phyloP scores from a whole-genome alignment of 495 filamentous ascomycete genomes.

The Neurospora sp. region DNA sequence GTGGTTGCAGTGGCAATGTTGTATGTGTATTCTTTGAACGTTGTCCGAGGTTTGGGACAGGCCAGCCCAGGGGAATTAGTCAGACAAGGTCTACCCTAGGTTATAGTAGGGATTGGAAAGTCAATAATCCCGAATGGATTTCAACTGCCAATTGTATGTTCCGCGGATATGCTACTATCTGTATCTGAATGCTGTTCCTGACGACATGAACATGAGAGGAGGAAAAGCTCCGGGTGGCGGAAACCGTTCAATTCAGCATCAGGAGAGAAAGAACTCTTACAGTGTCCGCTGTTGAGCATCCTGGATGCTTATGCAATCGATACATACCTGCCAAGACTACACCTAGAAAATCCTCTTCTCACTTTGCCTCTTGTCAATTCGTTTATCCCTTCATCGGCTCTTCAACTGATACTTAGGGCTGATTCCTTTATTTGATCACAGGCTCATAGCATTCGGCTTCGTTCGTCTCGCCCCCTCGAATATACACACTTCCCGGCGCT shows the following conservation, averaged over 20 bases:
- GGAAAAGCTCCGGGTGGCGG: neutral
- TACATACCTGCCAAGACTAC: neutral
- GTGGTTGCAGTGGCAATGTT: neutral
- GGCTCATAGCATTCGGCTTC: neutral
- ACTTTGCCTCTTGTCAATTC: neutral
- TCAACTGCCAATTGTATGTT: neutral
- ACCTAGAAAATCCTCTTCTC: neutral
- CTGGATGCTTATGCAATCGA: neutral
- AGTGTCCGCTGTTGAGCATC: neutral
- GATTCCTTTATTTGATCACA: neutral
- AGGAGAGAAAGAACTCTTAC: neutral
- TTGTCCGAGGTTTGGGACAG: neutral
- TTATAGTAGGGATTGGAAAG: neutral
- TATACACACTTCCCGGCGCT: neutral
- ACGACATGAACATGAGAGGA: neutral
- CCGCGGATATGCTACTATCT: neutral
- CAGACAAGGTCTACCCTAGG: neutral
- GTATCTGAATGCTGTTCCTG: neutral
- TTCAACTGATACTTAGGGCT: neutral
- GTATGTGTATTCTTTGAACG: neutral
- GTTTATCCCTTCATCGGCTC: neutral
- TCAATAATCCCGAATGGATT: neutral
- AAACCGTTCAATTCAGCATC: neutral
- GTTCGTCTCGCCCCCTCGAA: neutral
- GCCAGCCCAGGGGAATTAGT: neutral